phyloP scores from a whole-genome alignment of 1,284 basidiomycete genomes.

The Chondrostereum purpureum region DNA sequence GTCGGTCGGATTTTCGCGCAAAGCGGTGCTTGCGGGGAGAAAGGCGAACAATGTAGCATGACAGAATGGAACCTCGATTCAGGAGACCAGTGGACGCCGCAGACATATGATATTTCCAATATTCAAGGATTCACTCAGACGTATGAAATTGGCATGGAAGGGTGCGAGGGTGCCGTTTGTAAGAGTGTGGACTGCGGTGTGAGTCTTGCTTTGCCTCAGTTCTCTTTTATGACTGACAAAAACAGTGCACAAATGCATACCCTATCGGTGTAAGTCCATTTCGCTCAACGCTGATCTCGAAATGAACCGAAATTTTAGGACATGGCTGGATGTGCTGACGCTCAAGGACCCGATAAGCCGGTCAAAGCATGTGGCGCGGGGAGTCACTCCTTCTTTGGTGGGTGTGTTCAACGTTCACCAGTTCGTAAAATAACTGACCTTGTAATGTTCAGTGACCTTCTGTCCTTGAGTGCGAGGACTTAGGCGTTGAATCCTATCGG shows the following conservation, averaged over 20 bases:
- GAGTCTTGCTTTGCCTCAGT: not conserved
- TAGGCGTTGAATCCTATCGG: not conserved
- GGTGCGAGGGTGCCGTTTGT: constrained; percentile 33
- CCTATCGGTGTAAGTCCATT: constrained; percentile 26
- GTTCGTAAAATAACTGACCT: not conserved
- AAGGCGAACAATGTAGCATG: constrained; percentile 31
- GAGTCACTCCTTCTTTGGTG: constrained; percentile 6
- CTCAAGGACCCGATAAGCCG: constrained; percentile 9
- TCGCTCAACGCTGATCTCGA: too few species aligned
- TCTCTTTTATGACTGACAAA: not conserved
- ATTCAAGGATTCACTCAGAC: constrained; percentile 37
- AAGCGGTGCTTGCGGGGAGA: constrained; percentile 27
- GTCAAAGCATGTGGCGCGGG: constrained; percentile 14
- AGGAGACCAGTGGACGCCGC: constrained; percentile 26
- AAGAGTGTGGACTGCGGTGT: constrained; percentile 28
- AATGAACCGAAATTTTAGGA: too few species aligned
- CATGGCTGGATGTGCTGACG: not conserved
- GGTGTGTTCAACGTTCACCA: not conserved
- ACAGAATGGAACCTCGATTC: constrained; percentile 34
- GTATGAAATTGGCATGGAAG: constrained; percentile 26
- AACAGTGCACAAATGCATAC: constrained; percentile 27
- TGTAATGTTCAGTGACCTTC: constrained; percentile 12
- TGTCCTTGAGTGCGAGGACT: constrained; percentile 18
- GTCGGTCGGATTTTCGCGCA: constrained; percentile 33
- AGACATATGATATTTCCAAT: constrained; percentile 37